Percentiles rank a stretch among this genome's conserved stretches.
Conservation (phyloP, 2,329 filamentous ascomycete genomes). For the Exserohilum rostratum region DNA sequence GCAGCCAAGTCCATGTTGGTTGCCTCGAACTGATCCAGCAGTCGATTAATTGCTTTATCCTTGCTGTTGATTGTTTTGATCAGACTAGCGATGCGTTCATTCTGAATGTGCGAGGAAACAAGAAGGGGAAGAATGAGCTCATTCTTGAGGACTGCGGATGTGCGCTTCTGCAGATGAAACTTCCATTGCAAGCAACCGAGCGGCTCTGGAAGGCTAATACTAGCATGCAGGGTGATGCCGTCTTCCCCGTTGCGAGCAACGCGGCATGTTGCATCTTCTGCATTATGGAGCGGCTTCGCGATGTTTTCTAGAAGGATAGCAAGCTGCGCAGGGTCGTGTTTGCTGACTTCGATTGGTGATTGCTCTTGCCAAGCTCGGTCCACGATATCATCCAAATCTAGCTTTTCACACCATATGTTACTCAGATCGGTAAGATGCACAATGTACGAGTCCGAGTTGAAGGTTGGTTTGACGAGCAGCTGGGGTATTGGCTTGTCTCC, state of each 20-base stretch:
- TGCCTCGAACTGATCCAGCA: constrained; percentile 64
- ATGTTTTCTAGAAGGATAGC: constrained; percentile 70
- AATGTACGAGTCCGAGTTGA: constrained; percentile 64
- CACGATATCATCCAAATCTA: constrained; percentile 68
- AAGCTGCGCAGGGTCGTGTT: constrained; percentile 69
- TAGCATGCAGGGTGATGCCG: constrained; percentile 60
- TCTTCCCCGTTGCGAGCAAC: constrained; percentile 42
- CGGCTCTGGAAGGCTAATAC: constrained; percentile 66
- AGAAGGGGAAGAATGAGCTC: constrained; percentile 62
- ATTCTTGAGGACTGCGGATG: constrained; percentile 52
- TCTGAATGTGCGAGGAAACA: constrained; percentile 54
- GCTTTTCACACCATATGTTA: constrained; percentile 72
- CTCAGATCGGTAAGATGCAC: constrained; percentile 74
- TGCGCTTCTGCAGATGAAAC: constrained; percentile 59
- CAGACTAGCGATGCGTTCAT: constrained; percentile 56
- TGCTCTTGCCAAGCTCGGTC: constrained; percentile 66
- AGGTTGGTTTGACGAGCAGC: constrained; percentile 67
- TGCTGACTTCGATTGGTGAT: constrained; percentile 75
- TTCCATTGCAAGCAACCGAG: constrained; percentile 70
- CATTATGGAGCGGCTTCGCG: constrained; percentile 53
- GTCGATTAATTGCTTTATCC: constrained; percentile 63
- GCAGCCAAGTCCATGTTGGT: constrained; percentile 61
- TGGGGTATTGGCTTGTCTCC: constrained; percentile 55
- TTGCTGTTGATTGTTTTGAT: constrained; percentile 61
- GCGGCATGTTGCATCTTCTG: constrained; percentile 45